These are phyloP conservation scores for Solanum medicagineum DNA, from an alignment of 257 asterid genomes.

Conservation along the genomic window DNA sequence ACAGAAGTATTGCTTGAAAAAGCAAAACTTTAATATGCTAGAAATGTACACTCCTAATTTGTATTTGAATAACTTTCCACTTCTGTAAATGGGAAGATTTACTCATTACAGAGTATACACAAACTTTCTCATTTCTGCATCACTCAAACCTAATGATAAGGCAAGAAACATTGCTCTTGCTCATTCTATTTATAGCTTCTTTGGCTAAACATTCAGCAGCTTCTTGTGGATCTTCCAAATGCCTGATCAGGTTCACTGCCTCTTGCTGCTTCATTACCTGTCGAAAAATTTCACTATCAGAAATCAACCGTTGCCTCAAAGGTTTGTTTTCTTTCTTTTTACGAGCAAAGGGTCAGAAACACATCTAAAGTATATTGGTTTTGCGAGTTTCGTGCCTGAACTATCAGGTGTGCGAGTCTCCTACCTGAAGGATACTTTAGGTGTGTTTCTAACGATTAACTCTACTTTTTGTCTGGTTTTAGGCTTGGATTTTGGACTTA, in stretches of 20 bases:
- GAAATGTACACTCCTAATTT: neutral
- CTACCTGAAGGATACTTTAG: neutral
- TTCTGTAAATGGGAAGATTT: neutral
- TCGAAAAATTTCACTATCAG: neutral
- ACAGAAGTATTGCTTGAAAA: neutral
- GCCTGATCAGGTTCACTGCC: slow-evolving; percentile 54
- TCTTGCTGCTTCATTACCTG: slow-evolving; percentile 59
- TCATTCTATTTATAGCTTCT: slow-evolving; percentile 46
- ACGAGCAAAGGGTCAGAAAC: neutral
- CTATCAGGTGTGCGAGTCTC: neutral
- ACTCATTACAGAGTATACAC: neutral
- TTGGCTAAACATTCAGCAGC: slow-evolving; percentile 57
- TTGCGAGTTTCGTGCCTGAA: neutral
- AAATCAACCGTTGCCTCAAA: neutral
- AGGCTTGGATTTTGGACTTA: neutral
- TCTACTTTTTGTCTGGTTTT: neutral
- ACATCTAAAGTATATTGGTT: neutral
- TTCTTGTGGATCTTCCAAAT: slow-evolving; percentile 46
- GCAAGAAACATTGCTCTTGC: slow-evolving; percentile 40
- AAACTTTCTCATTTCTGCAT: neutral
- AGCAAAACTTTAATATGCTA: neutral
- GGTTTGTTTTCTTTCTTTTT: neutral
- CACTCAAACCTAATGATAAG: slow-evolving; percentile 43
- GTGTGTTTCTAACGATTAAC: neutral
- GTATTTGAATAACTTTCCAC: neutral